Evolutionary conservation across 768 basidiomycete species (phyloP).

Genomic region (Tricholoma saponaceum): DNA sequence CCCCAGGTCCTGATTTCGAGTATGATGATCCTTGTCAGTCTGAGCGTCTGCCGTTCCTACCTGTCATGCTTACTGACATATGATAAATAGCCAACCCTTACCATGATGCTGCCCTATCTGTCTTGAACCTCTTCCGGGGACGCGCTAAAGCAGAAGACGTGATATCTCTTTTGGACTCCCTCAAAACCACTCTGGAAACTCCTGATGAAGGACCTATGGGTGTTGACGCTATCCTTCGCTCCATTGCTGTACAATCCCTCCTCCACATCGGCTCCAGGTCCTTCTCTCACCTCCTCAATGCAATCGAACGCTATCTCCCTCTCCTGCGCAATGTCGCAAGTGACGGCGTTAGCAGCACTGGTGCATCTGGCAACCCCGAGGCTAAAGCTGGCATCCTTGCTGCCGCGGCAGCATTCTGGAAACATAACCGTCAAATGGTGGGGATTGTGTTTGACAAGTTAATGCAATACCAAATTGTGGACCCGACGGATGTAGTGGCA

Average conservation of each 20-base stretch:
- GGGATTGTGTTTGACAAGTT: conserved; percentile 95
- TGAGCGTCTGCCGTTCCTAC: background rate
- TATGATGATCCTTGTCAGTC: conserved; percentile 75
- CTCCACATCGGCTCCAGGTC: conserved; percentile 91
- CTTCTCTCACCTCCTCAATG: conserved; percentile 97
- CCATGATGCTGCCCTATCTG: conserved; percentile 72
- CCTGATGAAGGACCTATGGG: conserved; percentile 54
- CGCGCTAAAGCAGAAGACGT: conserved; percentile 80
- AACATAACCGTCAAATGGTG: conserved; percentile 79
- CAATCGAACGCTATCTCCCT: conserved; percentile 89
- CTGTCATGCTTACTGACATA: conserved; percentile 2
- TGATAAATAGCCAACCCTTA: conserved; percentile 62
- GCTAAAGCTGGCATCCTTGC: conserved; percentile 70
- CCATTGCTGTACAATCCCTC: conserved; percentile 83
- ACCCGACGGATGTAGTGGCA: conserved; percentile 84
- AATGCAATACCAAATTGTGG: conserved; percentile 97
- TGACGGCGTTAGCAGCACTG: conserved; percentile 33
- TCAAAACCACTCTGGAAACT: conserved; percentile 63
- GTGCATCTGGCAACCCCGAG: conserved; percentile 40
- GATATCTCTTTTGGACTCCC: conserved; percentile 63
- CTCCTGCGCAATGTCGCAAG: conserved; percentile 65
- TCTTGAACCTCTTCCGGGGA: conserved; percentile 79
- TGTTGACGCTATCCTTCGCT: conserved; percentile 63
- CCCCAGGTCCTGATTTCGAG: conserved; percentile 77
- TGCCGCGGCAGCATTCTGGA: conserved; percentile 78